phyloP scores from a whole-genome alignment of 2,329 filamentous ascomycete genomes.

The Pseudocercospora crystallina region DNA sequence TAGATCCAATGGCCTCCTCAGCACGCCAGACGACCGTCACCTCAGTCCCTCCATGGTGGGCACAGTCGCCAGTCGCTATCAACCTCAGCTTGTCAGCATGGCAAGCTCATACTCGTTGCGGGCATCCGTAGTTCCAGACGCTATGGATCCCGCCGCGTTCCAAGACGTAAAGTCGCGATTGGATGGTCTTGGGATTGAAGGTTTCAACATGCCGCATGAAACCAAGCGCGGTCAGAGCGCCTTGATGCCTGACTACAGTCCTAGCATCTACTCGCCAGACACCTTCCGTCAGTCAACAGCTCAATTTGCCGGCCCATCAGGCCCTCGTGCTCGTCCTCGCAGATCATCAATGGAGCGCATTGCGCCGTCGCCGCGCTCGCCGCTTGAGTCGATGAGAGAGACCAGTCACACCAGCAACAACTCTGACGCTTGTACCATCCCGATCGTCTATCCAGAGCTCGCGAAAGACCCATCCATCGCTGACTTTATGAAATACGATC shows the following conservation, averaged over 20 bases:
- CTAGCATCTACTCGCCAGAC: constrained; percentile 31
- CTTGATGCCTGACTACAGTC: constrained; percentile 24
- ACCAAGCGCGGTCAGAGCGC: constrained; percentile 18
- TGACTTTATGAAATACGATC: constrained; percentile 14
- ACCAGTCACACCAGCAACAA: not conserved
- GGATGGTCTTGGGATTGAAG: constrained; percentile 31
- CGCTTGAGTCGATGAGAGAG: too few species aligned
- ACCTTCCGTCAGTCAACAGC: constrained; percentile 4
- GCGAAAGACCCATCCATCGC: constrained; percentile 24
- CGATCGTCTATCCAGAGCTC: constrained; percentile 24
- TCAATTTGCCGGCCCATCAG: constrained; percentile 5
- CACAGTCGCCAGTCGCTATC: constrained; percentile 25
- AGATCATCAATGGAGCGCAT: too few species aligned
- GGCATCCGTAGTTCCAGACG: constrained; percentile 29
- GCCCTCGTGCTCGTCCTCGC: not conserved
- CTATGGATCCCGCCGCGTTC: constrained; percentile 23
- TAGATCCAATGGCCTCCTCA: constrained; percentile 15
- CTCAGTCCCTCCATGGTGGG: constrained; percentile 29
- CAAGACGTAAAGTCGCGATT: constrained; percentile 31
- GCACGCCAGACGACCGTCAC: constrained; percentile 16
- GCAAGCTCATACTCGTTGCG: constrained; percentile 33
- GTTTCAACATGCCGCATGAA: constrained; percentile 31
- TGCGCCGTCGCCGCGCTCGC: too few species aligned
- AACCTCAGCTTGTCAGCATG: constrained; percentile 28
- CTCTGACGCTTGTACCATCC: constrained; percentile 18